phyloP scores from a whole-genome alignment of 768 basidiomycete species.

The Mycena belliarum region DNA sequence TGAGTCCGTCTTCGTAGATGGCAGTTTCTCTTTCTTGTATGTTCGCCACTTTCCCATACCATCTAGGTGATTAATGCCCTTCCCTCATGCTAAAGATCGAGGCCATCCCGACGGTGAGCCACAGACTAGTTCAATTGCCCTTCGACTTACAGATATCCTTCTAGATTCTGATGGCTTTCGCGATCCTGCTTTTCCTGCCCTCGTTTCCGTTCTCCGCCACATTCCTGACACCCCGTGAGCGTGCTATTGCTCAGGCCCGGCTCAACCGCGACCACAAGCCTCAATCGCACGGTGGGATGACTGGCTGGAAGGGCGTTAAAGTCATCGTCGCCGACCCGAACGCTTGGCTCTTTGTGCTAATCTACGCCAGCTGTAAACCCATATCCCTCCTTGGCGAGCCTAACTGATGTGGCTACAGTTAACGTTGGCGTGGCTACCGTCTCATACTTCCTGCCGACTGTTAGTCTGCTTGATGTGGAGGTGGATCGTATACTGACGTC shows the following conservation, averaged over 20 bases:
- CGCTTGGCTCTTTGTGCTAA: constrained; percentile 53
- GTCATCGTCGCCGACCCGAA: constrained; percentile 50
- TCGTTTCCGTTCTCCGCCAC: constrained; percentile 56
- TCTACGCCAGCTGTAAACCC: constrained; percentile 57
- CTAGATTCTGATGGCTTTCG: constrained; percentile 46
- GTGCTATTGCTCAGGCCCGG: constrained; percentile 58
- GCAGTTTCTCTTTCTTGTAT: constrained; percentile 60
- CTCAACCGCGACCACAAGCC: constrained; percentile 57
- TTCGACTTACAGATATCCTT: background rate
- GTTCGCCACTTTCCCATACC: constrained; percentile 5
- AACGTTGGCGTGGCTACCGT: constrained; percentile 59
- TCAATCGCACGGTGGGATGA: constrained; percentile 59
- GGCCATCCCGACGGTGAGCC: constrained; percentile 46
- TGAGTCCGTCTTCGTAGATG: constrained; percentile 36
- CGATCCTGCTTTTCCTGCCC: constrained; percentile 51
- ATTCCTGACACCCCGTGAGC: constrained; percentile 53
- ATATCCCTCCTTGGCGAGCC: background rate
- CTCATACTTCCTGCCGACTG: constrained; percentile 58
- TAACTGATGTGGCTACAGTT: constrained; percentile 32
- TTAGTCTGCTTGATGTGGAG: constrained; percentile 22
- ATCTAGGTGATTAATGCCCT: background rate
- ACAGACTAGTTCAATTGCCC: background rate
- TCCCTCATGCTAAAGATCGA: constrained; percentile 41
- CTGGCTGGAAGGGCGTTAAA: constrained; percentile 56
- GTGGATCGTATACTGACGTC: background rate